Evolutionary conservation across 2,329 filamentous ascomycete genomes (phyloP).

Genomic region (Trichoderma breve): DNA sequence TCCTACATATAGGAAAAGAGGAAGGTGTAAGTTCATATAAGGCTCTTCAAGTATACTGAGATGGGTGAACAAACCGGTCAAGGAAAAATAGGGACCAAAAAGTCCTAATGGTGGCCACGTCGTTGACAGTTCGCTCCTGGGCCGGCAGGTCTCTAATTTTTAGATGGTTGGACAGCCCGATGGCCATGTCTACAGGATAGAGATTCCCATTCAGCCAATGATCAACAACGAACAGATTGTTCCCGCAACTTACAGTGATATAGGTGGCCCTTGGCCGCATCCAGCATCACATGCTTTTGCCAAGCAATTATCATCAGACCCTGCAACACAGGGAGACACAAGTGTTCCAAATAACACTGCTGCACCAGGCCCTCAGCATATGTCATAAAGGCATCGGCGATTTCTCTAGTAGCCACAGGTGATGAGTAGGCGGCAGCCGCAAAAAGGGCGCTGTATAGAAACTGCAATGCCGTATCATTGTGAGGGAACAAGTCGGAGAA

Average conservation of each 20-base stretch:
- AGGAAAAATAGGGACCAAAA: conserved; percentile 18
- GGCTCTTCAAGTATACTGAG: background rate
- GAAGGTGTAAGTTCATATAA: background rate
- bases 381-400: conserved; percentile 11
- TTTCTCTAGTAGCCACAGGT: background rate
- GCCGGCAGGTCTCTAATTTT: background rate
- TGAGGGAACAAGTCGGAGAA: conserved; percentile 16
- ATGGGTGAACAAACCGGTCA: conserved; percentile 8
- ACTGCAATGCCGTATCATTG: conserved; percentile 16
- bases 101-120: conserved; percentile 11
- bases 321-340: conserved; percentile 16
- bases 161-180: conserved; percentile 15
- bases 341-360: conserved; percentile 15
- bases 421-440: conserved; percentile 13
- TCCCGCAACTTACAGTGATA: conserved; percentile 9
- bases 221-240: background rate
- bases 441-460: conserved; percentile 14
- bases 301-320: conserved; percentile 9
- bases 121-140: background rate
- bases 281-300: conserved; percentile 13
- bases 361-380: conserved; percentile 18
- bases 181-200: conserved; percentile 12
- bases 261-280: conserved; percentile 13
- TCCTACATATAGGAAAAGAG: background rate
- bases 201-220: background rate